Base-by-base conservation (phyloP, 345 rosid genomes). In the Murraya paniculata region DNA sequence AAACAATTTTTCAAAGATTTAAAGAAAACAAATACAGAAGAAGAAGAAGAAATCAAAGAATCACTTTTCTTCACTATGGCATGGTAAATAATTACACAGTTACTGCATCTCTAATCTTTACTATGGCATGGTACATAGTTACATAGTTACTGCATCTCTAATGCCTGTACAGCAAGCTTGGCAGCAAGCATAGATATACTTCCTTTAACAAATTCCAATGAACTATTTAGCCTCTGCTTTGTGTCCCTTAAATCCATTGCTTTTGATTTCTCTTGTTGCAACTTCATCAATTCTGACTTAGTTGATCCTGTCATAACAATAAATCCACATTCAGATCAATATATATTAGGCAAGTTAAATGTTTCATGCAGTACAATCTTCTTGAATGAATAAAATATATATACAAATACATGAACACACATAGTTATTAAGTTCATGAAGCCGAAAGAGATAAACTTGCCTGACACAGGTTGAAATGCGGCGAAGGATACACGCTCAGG, bases 111-210 rank as follows among this genome's bases (percentile, higher is more conserved):
- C 91, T 60, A 92, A 67, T 8, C 50, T 41, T 41, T 16, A 10
- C 50, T 11, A 11, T 41, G 50, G 50, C 50, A 41, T 11, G 0
- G 48, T 41, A 41, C 1, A 41, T 41, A 41, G 50, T 11, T 41
- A 41, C 50, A 45, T 13, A 19, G 24, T 77, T 73, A 79, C 67
- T 77, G 74, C 73, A 85, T 86, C 79, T 75, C 91, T 60, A 90
- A 67, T 9, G 98, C 88, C 69, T 92, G 95, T 75, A 93, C 92
- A 11, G 98, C 98, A 77, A 93, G 90, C 84, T 91, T 93, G 71
- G 98, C 98, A 27, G 91, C 93, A 66, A 93, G 76, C 68, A 87
- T 81, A 27, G 94, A 90, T 53, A 87, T 85, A 71, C 85, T 93
- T 81, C 86, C 91, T 10, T 86, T 87, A 31, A 87, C 76, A 53